Percentiles rank a stretch among this genome's conserved stretches.
Evolutionary conservation across 352 stramenopile species (phyloP).

Genomic region (Poterioochromonas sp.): DNA sequence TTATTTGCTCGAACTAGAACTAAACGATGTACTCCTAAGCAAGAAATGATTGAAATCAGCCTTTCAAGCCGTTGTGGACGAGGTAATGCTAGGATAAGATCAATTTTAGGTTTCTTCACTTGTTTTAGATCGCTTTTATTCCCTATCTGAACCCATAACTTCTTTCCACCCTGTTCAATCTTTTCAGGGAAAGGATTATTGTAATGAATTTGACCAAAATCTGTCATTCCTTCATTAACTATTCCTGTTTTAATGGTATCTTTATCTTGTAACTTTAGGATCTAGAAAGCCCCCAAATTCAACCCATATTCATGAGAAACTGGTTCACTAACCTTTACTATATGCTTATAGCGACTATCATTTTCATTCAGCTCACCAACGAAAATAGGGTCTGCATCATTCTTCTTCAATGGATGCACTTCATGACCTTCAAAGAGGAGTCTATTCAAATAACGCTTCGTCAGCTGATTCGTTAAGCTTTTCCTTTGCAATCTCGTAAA

Average conservation of each 20-base stretch:
- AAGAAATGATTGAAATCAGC: neutral
- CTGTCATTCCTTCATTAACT: neutral
- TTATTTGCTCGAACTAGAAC: neutral
- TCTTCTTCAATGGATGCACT: neutral
- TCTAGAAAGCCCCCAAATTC: too few relatives aligned
- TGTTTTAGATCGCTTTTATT: too few relatives aligned
- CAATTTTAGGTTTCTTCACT: neutral
- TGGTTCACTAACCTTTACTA: too few relatives aligned
- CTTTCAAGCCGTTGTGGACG: neutral
- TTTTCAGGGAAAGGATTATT: neutral
- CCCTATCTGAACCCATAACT: neutral
- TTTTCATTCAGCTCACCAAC: too few relatives aligned
- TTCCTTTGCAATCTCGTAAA: too few relatives aligned
- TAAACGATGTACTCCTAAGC: neutral
- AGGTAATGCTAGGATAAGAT: constrained; percentile 2
- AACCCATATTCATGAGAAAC: too few relatives aligned
- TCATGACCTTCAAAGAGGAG: neutral
- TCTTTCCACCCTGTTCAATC: neutral
- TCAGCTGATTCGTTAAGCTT: too few relatives aligned
- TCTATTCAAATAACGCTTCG: neutral
- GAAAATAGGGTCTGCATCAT: too few relatives aligned
- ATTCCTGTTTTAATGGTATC: neutral
- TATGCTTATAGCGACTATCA: too few relatives aligned
- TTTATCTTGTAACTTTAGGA: neutral
- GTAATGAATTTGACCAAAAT: too few relatives aligned